Base-by-base conservation (phyloP, 805 yeast species). In the Saccharomycopsis babjevae region DNA sequence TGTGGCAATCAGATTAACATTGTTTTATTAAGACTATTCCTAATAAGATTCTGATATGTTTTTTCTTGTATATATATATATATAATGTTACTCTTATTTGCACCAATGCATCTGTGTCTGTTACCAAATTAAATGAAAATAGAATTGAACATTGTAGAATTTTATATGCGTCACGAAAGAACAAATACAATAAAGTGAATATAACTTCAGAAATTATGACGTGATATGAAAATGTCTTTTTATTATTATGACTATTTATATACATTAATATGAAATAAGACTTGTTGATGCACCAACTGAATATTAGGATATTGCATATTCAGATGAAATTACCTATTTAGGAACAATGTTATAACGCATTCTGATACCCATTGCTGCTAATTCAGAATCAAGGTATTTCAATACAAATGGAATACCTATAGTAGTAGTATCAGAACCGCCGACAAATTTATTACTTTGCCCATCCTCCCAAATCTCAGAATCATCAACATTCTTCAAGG, bases 341-440 rank as follows among this genome's bases (percentile, higher is more conserved):
- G 62, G 62, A 36, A 28, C n/a, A 43, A 60, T 56, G 38, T 60
- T 60, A 38, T 57, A 60, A 30, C 59, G 59, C 86, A 94, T 80
- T 74, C 88, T 85, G 67, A 94, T 91, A 76, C 98, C 98, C 99
- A 94, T 94, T 16, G 99, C 98, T 18, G 96, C 84, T 67, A 94
- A 80, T 74, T 94, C 99, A 39, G 96, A 89, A 70, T 94, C 98
- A 71, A 94, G 79, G 72, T 93, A 94, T 72, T 92, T 88, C 80
- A 94, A 82, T 39, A 94, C 99, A 72, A 92, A 94, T 61, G 99
- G 99, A 72, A 94, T 87, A 54, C 97, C 97, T 66, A 94, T 94
- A 0, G 96, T 88, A 2, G 97, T 87, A n/a, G 97, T 90, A 64
- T 94, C 81, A 63, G 83, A 85, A 70, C 99, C 99, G 59, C 99